Evolutionary conservation across 2,329 filamentous ascomycete species (phyloP).

Genomic region (Aspergillus luchuensis): DNA sequence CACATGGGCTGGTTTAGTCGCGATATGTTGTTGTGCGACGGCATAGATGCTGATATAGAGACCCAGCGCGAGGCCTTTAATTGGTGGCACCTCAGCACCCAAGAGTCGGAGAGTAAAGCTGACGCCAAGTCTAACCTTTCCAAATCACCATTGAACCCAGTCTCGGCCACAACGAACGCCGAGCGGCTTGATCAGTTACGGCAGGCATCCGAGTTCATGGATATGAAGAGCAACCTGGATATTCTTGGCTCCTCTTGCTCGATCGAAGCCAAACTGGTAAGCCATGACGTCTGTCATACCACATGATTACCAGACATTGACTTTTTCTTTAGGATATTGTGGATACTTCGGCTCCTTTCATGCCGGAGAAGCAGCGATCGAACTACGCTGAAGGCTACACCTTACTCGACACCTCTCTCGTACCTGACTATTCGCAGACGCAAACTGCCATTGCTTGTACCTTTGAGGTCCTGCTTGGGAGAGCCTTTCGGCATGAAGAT

Average conservation of each 20-base stretch:
- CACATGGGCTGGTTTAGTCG: constrained; percentile 77
- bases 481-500: constrained; percentile 24
- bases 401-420: constrained; percentile 56
- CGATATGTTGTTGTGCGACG: constrained; percentile 53
- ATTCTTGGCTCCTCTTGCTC: constrained; percentile 34
- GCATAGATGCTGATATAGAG: constrained; percentile 60
- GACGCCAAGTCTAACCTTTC: constrained; percentile 27
- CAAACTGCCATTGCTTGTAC: constrained; percentile 37
- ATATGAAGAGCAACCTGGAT: constrained; percentile 41
- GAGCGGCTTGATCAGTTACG: constrained; percentile 32
- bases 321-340: constrained; percentile 48
- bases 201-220: constrained; percentile 33
- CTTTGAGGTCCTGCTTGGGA: constrained; percentile 32
- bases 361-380: constrained; percentile 55
- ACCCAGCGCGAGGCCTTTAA: constrained; percentile 66
- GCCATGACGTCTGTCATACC: constrained; percentile 6
- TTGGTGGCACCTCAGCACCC: constrained; percentile 67
- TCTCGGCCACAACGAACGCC: constrained; percentile 17
- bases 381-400: constrained; percentile 58
- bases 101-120: constrained; percentile 55
- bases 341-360: constrained; percentile 65
- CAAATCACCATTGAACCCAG: constrained; percentile 4
- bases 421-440: constrained; percentile 48
- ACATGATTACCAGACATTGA: constrained; percentile 18
- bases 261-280: constrained; percentile 33